These are phyloP conservation scores for Fusarium sp. DNA, from an alignment of 2,329 filamentous ascomycete species.

Conservation along the genomic window DNA sequence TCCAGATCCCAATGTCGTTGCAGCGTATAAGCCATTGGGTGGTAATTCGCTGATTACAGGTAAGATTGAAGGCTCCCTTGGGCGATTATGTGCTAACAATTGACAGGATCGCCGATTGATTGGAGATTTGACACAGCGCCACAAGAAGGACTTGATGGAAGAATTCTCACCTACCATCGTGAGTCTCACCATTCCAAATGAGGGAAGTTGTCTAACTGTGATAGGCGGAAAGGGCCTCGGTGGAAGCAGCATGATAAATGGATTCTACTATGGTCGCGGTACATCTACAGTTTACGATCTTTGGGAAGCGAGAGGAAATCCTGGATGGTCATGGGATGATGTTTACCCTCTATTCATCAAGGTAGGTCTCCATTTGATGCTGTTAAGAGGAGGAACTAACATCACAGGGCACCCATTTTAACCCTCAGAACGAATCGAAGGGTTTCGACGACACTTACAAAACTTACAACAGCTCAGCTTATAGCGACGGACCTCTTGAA, in stretches of 20 bases:
- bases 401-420: constrained; percentile 3
- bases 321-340: constrained; percentile 16
- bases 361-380: background rate
- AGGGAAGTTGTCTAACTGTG: background rate
- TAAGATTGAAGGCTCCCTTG: fast-evolving
- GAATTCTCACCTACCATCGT: constrained; percentile 21
- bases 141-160: constrained; percentile 5
- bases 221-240: constrained; percentile 6
- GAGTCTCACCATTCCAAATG: fast-evolving
- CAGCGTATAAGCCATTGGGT: constrained; percentile 5
- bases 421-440: constrained; percentile 6
- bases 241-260: constrained; percentile 15
- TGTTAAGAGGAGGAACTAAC: background rate
- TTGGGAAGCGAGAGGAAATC: constrained; percentile 13
- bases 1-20: constrained; percentile 8
- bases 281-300: constrained; percentile 19
- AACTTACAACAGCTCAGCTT: constrained; percentile 2
- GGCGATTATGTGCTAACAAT: fast-evolving
- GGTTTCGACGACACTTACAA: constrained; percentile 10
- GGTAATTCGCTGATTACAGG: constrained; percentile 7
- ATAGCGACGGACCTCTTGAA: constrained; percentile 1
- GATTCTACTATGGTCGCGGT: constrained; percentile 18
- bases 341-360: constrained; percentile 13
- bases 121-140: constrained; percentile 17
- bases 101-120: background rate